Evolutionary conservation across 2,329 filamentous ascomycete species (phyloP), one percentile per base, ranked within the genome.

Genomic region (Trichoderma sp.): DNA sequence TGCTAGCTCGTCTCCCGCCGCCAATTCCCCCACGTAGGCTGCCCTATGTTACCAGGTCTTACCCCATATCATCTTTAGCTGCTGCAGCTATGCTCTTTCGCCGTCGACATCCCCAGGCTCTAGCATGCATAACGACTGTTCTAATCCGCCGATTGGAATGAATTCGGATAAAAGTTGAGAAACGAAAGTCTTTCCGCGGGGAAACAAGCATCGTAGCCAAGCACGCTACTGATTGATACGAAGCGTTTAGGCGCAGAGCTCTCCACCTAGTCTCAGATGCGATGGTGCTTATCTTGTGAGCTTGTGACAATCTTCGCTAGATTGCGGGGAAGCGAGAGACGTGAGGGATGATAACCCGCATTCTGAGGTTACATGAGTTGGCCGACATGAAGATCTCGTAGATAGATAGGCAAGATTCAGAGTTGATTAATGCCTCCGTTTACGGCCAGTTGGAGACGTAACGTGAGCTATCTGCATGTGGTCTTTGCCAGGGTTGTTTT

Each of bases 21-120:
- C 33, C 40, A 31, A 49, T 58, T 47, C 62, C 64, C 64, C 64
- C 64, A 67, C 64, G 64, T 52, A 67, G 37, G 64, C 63, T 56
- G 52, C 37, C n/a, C 63, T 49, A 35, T 33, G 16, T 66, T 35
- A 40, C 53, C n/a, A 27, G 27, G 27, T 35, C n/a, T 8, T 59
- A 57, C 33, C 62, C 62, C 52, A 10, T 52, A 65, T 47, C 7
- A 24, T 16, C 52, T 3, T 10, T 47, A 21, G 2, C 1, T 63
- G 10, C 21, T 53, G 43, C 60, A 33, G 27, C 37, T 49, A 56
- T 47, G 29, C 6, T 24, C 24, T 16, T 35, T 27, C n/a, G 53
- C 55, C 35, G 13, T 27, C 14, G 49, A 47, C 24, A 29, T 21
- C 8, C 29, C 29, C 33, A 37, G 24, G n/a, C 11, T 27, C 27